Base-by-base conservation (phyloP, 768 basidiomycete species). In the Kwoniella shandongensis region DNA sequence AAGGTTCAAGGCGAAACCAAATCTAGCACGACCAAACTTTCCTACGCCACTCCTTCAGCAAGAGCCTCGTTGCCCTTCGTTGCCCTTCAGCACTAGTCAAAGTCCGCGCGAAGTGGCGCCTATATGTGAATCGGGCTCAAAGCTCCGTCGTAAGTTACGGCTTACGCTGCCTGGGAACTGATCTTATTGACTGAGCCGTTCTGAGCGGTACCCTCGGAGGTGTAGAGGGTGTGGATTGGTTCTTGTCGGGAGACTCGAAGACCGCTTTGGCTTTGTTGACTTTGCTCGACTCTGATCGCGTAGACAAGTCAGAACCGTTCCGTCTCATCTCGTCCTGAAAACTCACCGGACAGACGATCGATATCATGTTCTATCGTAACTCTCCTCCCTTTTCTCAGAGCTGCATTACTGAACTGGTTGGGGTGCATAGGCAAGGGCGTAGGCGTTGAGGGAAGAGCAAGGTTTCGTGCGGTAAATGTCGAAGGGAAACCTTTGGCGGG, bases 341-440 rank as follows among this genome's bases (percentile, higher is more conserved):
- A 64, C 69, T 59, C 44, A 73, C 71, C 68, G 27, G 66, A 27
- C 44, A 74, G 35, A 11, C 50, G 41, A 22, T 73, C 65, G 41
- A 74, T 69, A 51, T 76, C 75, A 42, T 72, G 65, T 45, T 76
- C 75, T 17, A 76, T 72, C 12, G 75, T 74, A 2, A 72, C 51
- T 22, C 75, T 47, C 52, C 75, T 57, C 4, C 53, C 53, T 26
- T 62, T 69, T n/a, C 67, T 58, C 8, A 61, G 10, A n/a, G 59
- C 50, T 15, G 67, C 41, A 48, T 72, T 73, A 39, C 51, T 61
- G 18, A 57, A 57, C 54, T 73, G 71, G 17, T 45, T 62, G 2
- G 67, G 65, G 47, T 73, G 71, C 52, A 60, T 63, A 1, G 71
- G 71, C 11, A 70, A 51, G 6, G 69, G 69, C 4, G 53, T 58